A percentile compares a stretch with the other conserved stretches of the same genome.
phyloP scores from a whole-genome alignment of 139 green algal species.

The Coelastrella sp. region DNA sequence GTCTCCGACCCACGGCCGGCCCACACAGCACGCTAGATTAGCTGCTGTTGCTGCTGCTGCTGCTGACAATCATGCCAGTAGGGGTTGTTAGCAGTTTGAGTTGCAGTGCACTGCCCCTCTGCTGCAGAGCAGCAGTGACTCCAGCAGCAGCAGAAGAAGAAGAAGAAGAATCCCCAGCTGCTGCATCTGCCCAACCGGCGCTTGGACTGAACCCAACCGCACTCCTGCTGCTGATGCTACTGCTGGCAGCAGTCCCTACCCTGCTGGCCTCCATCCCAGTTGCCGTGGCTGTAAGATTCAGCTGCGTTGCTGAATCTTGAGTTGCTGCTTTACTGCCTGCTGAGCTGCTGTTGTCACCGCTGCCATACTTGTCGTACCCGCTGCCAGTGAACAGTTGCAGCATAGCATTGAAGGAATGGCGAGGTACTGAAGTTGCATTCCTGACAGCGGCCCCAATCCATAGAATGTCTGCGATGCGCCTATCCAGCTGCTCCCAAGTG shows the following conservation, averaged over 20 bases:
- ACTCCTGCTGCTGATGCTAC: background rate
- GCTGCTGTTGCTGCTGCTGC: background rate
- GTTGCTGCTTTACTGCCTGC: background rate
- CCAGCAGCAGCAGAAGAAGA: background rate
- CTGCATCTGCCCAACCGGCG: background rate
- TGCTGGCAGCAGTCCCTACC: background rate
- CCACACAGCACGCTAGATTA: background rate
- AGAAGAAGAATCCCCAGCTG: background rate
- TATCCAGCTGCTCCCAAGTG: slow-evolving; percentile 79
- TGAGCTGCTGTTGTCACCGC: background rate
- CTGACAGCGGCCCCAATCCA: background rate
- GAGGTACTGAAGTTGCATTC: background rate
- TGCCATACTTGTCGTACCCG: background rate
- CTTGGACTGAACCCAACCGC: background rate
- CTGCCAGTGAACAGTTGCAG: background rate
- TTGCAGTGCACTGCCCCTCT: background rate
- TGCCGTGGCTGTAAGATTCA: too few species aligned
- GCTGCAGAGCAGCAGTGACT: background rate
- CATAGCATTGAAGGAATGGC: slow-evolving; percentile 5
- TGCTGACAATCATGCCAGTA: background rate
- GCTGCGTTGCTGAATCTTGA: too few species aligned
- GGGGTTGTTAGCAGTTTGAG: background rate
- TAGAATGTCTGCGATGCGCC: slow-evolving; percentile 56
- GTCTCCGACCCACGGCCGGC: too few species aligned
- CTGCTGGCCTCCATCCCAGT: too few species aligned